Conservation (phyloP, 106 monocot species). For the Platanthera guangdongensis region DNA sequence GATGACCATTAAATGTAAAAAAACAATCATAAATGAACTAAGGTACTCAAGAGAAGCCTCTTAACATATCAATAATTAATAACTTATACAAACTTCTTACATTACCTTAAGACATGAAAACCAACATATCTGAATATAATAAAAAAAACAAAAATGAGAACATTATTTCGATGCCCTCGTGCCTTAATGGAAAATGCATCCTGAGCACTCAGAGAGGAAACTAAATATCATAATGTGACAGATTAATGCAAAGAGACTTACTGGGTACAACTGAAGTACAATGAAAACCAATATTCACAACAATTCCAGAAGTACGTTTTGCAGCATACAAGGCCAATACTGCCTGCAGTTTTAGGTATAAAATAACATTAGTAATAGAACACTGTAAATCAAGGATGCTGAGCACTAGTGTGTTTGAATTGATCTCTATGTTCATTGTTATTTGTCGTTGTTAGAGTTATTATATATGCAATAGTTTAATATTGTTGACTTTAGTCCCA, state of each 20-base stretch:
- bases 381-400: not conserved
- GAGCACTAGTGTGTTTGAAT: not conserved
- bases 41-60: not conserved
- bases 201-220: not conserved
- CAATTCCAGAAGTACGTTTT: constrained; percentile 84
- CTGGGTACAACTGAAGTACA: constrained; percentile 86
- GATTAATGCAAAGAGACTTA: constrained; percentile 21
- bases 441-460: no score
- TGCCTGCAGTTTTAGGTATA: constrained; percentile 39
- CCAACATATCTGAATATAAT: not conserved
- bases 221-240: not conserved
- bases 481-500: no score
- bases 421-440: not conserved
- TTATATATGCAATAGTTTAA: no score
- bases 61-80: not conserved
- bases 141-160: not conserved
- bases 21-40: not conserved
- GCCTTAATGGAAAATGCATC: no score
- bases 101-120: not conserved
- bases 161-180: no score
- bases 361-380: not conserved
- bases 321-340: constrained; percentile 86
- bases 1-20: not conserved
- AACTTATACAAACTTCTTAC: not conserved
- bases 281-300: constrained; percentile 92